These are phyloP conservation scores for Cercospora janseana DNA, from an alignment of 2,329 filamentous ascomycete genomes.

Conservation along the genomic window DNA sequence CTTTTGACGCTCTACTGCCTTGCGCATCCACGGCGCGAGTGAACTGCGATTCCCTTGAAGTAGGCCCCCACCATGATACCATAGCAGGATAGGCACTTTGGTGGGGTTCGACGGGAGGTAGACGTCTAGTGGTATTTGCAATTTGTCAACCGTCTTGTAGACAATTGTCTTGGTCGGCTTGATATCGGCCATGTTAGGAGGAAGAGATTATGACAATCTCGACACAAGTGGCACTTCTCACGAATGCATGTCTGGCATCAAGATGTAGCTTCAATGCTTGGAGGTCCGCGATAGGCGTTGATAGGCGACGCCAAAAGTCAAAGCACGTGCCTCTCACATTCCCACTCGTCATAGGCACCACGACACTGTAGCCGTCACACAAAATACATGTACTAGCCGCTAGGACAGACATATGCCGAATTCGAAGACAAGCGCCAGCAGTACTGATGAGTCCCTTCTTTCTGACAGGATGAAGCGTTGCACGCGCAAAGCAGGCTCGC, in stretches of 20 bases:
- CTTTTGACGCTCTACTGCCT: constrained; percentile 28
- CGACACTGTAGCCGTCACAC: background rate
- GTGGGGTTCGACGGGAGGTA: constrained; percentile 24
- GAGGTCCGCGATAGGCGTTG: background rate
- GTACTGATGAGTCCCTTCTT: background rate
- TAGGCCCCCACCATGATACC: constrained; percentile 34
- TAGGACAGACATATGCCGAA: constrained; percentile 2
- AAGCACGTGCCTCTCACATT: background rate
- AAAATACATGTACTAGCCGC: background rate
- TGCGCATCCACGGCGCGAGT: constrained; percentile 32
- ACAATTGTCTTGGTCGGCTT: constrained; percentile 23
- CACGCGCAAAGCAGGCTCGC: background rate
- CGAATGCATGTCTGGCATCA: background rate
- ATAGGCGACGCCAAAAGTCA: background rate
- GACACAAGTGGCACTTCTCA: too few species aligned
- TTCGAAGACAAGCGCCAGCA: background rate
- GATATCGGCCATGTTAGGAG: constrained; percentile 20
- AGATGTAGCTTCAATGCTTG: background rate
- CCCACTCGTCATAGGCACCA: constrained; percentile 1
- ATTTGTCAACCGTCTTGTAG: constrained; percentile 27
- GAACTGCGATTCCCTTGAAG: constrained; percentile 32
- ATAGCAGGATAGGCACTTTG: constrained; percentile 26
- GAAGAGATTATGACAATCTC: background rate
- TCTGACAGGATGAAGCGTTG: constrained; percentile 2
- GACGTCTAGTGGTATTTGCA: constrained; percentile 28